These are phyloP conservation scores for Coniochaeta sp. DNA, from an alignment of 2,329 filamentous ascomycete species.

Conservation along the genomic window DNA sequence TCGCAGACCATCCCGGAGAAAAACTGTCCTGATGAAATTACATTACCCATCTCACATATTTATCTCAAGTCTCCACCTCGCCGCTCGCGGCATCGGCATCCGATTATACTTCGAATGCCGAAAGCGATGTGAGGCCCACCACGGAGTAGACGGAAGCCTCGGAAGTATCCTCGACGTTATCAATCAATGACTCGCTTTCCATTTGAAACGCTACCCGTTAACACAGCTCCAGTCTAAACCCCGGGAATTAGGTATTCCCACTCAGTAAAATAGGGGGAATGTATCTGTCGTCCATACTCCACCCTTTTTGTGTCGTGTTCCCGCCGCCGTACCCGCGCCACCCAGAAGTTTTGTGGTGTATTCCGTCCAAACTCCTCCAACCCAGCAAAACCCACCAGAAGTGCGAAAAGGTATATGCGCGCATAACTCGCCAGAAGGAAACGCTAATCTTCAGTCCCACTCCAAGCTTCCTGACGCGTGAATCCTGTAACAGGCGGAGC, in stretches of 20 bases:
- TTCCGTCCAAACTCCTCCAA: neutral
- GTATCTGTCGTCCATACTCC: neutral
- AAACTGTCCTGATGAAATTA: neutral
- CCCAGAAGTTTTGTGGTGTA: neutral
- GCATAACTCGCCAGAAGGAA: neutral
- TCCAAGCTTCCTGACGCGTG: neutral
- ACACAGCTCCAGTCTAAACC: neutral
- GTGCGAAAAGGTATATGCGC: neutral
- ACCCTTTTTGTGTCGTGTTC: neutral
- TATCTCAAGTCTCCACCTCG: neutral
- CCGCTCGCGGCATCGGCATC: constrained; percentile 1
- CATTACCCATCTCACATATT: too few relatives aligned
- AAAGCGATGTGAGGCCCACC: neutral
- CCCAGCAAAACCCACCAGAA: neutral
- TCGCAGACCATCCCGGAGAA: neutral
- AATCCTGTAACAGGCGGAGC: neutral
- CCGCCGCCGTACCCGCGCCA: neutral
- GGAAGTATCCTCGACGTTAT: neutral
- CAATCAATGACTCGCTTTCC: neutral
- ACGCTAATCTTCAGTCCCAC: neutral
- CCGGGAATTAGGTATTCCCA: neutral
- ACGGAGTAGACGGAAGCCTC: neutral
- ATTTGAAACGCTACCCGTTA: neutral
- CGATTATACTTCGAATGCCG: neutral
- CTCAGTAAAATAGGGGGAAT: neutral